A percentile compares a stretch with the other conserved stretches of the same genome.
phyloP scores from a whole-genome alignment of 116 monocot genomes.

The Thalassia testudinum region DNA sequence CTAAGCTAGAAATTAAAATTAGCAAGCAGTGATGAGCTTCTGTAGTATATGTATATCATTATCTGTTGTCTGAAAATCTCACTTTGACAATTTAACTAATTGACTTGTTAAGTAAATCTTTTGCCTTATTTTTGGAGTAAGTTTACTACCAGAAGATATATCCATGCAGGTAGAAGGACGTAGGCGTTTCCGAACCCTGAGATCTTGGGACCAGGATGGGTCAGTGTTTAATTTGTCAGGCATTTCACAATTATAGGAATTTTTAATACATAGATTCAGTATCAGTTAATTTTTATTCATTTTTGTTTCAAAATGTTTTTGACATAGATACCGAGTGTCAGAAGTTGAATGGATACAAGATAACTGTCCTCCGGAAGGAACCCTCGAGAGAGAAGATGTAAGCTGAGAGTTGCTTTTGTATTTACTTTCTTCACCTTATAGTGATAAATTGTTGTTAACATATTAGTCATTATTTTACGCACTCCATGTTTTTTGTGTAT shows the following conservation, averaged over 20 bases:
- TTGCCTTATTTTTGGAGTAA: too few relatives aligned
- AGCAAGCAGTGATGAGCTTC: too few relatives aligned
- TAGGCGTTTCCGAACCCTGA: conserved; percentile 54
- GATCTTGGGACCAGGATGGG: conserved; percentile 98
- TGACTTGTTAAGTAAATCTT: too few relatives aligned
- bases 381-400: conserved; percentile 61
- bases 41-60: too few relatives aligned
- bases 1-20: too few relatives aligned
- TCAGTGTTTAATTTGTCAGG: conserved; percentile 12
- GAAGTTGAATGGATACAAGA: conserved; percentile 89
- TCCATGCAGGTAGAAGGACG: conserved; percentile 64
- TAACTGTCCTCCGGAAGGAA: conserved; percentile 37
- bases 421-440: too few relatives aligned
- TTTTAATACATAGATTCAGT: neutral
- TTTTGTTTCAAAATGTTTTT: neutral
- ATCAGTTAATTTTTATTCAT: neutral
- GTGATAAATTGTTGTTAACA: too few relatives aligned
- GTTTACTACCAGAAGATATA: too few relatives aligned
- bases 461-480: too few relatives aligned
- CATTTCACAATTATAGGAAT: neutral
- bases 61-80: too few relatives aligned
- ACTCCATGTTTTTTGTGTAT: too few relatives aligned
- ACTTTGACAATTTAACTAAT: too few relatives aligned
- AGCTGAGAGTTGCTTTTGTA: neutral
- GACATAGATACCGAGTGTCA: conserved; percentile 74